These are phyloP conservation scores for Ajuga chamaepitys DNA, from an alignment of 257 asterid species.

Conservation along the genomic window DNA sequence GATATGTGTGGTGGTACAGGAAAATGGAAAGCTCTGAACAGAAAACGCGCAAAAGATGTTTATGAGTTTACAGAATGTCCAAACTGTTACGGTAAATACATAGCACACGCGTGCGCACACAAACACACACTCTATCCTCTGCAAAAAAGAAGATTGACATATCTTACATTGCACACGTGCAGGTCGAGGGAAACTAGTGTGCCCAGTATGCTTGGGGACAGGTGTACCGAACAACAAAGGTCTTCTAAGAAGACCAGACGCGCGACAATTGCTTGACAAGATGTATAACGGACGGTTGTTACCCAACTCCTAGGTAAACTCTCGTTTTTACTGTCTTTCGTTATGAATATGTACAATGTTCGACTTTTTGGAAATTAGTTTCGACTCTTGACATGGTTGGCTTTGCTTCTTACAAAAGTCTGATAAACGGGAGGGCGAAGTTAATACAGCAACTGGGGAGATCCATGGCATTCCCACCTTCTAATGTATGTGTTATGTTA, in stretches of 20 bases:
- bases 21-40: slow-evolving; percentile 96
- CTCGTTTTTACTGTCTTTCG: background rate
- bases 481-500: no score
- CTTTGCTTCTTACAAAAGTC: no score
- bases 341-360: no score
- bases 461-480: no score
- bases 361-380: no score
- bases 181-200: slow-evolving; percentile 92
- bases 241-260: slow-evolving; percentile 91
- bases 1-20: slow-evolving; percentile 99
- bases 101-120: slow-evolving; percentile 6
- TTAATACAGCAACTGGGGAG: no score
- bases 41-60: slow-evolving; percentile 95
- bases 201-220: slow-evolving; percentile 93
- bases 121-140: no score
- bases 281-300: slow-evolving; percentile 89
- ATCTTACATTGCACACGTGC: background rate
- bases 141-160: no score
- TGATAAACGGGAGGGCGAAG: no score
- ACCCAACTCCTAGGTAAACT: slow-evolving; percentile 62
- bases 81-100: slow-evolving; percentile 85
- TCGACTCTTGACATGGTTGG: no score
- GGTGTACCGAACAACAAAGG: slow-evolving; percentile 95
- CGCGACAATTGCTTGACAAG: slow-evolving; percentile 69
- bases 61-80: slow-evolving; percentile 97